Base-by-base conservation (phyloP, 768 basidiomycete genomes). In the Naematelia encephala region DNA sequence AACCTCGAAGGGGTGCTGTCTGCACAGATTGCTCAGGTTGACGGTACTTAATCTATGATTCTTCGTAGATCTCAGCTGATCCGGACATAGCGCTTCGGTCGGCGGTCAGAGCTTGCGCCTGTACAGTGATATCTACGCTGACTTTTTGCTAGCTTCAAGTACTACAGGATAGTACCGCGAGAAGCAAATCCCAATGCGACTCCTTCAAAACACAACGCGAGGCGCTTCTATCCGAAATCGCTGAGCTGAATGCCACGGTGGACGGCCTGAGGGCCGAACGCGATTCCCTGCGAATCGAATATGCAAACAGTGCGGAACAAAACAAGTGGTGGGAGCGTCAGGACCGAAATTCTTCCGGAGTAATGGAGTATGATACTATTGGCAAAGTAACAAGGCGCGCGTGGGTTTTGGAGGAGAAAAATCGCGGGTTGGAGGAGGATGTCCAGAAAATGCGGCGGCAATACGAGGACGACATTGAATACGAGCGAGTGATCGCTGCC, bases 401-500 rank as follows among this genome's bases (percentile, higher is more conserved):
- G 4, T 71, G 60, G 57, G 4, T 68, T 5, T 43, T 62, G 12
- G 61, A 64, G 14, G 56, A 66, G 45, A 14, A 57, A 39, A 39
- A 49, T 3, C 28, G 25, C 4, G 11, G 14, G 2, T 44, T 69
- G 3, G 50, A 51, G 25, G 23, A 28, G 2, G 52, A 63, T 5
- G 13, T 61, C 4, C 28, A 53, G n/a, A 30, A 19, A 14, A 28
- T 54, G 26, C 54, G 59, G 34, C 54, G 23, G 23, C 39, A 22
- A 3, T 50, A 59, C n/a, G 55, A 53, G 25, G 56, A 54, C 25
- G 61, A 51, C 5, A 1, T 70, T 14, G 59, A 62, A 34, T 23
- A 25, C 3, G 70, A 72, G 52, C 49, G 47, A 49, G 56, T 58
- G 34, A 59, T 72, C 12, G 58, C 67, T 4, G 47, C 51, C 1